Conservation (phyloP, 1,139 yeast genomes). For the Maudiozyma humilis region DNA sequence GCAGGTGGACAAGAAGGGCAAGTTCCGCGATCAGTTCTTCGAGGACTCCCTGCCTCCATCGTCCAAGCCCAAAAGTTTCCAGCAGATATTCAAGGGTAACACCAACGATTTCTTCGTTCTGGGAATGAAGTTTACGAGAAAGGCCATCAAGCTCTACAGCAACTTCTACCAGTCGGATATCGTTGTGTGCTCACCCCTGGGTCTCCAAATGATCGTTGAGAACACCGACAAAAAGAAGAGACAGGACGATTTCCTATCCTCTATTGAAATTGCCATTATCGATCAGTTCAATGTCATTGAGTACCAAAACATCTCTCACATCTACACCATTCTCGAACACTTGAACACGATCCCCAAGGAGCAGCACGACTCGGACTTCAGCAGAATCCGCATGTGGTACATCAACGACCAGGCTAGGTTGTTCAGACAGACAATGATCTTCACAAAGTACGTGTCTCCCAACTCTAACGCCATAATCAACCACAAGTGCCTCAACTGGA, state of each 20-base stretch:
- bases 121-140: constrained; percentile 84
- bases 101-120: constrained; percentile 85
- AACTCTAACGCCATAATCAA: constrained; percentile 61
- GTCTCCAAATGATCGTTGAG: constrained; percentile 65
- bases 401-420: constrained; percentile 73
- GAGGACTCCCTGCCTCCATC: constrained; percentile 42
- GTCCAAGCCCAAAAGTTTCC: constrained; percentile 76
- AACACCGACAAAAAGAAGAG: constrained; percentile 48
- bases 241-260: constrained; percentile 68
- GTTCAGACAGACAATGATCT: constrained; percentile 70
- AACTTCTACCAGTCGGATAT: constrained; percentile 81
- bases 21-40: constrained; percentile 64
- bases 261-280: constrained; percentile 71
- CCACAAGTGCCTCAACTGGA: constrained; percentile 51
- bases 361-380: constrained; percentile 79
- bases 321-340: constrained; percentile 60
- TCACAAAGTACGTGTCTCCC: constrained; percentile 72
- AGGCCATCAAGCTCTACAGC: constrained; percentile 73
- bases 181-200: constrained; percentile 86
- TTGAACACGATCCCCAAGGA: constrained; percentile 71
- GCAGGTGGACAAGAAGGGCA: constrained; percentile 72
- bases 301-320: constrained; percentile 92
- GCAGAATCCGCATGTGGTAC: constrained; percentile 87
- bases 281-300: constrained; percentile 84
- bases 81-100: constrained; percentile 74